Percentiles rank a stretch among this genome's conserved stretches.
phyloP scores from a whole-genome alignment of 2,329 filamentous ascomycete species.

The Scedosporium boydii region DNA sequence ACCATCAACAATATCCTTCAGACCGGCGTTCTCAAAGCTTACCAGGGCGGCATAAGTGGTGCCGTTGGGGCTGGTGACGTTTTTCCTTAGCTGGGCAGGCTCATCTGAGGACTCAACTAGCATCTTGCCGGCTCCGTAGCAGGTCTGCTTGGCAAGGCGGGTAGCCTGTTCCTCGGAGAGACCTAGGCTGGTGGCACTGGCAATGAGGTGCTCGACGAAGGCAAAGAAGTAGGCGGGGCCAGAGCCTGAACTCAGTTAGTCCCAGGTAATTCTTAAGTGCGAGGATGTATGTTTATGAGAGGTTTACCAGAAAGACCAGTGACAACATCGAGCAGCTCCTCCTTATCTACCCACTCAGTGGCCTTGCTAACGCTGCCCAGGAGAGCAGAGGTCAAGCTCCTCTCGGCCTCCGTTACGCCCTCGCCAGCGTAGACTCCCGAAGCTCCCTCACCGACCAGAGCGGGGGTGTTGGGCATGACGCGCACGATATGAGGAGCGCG shows the following conservation, averaged over 20 bases:
- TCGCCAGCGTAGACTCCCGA: conserved; percentile 34
- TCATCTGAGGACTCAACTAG: conserved; percentile 35
- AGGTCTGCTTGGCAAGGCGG: conserved; percentile 39
- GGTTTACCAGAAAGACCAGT: conserved; percentile 22
- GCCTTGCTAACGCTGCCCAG: conserved; percentile 36
- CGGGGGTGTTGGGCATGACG: conserved; percentile 44
- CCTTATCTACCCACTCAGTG: conserved; percentile 38
- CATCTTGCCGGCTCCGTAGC: conserved; percentile 41
- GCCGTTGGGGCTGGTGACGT: conserved; percentile 43
- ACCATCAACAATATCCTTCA: conserved; percentile 32
- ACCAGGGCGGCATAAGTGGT: conserved; percentile 39
- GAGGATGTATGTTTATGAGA: background rate
- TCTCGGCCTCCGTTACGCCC: conserved; percentile 31
- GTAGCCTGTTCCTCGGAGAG: conserved; percentile 38
- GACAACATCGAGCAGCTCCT: conserved; percentile 39
- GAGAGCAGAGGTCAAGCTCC: conserved; percentile 29
- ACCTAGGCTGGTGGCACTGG: conserved; percentile 32
- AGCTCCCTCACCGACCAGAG: conserved; percentile 39
- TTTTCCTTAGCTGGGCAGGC: conserved; percentile 36
- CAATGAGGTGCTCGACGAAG: conserved; percentile 40
- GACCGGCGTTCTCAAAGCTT: conserved; percentile 34
- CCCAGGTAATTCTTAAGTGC: background rate
- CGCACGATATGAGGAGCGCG: conserved; percentile 34
- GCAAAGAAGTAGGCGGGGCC: conserved; percentile 45
- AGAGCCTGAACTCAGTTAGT: conserved; percentile 26